phyloP scores from a whole-genome alignment of 1,139 yeast genomes.

The Nadsonia commutata region DNA sequence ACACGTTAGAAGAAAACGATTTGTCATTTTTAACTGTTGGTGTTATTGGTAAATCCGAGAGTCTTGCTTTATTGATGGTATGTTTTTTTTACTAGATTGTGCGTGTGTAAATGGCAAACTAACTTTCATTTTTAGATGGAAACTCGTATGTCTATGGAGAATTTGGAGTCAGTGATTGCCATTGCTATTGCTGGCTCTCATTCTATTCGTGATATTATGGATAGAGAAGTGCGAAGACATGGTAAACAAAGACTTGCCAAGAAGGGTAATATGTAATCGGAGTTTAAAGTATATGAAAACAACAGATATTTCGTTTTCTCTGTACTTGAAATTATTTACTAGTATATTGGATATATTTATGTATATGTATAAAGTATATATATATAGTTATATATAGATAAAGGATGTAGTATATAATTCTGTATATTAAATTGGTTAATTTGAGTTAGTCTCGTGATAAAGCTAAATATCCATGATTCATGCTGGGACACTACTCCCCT shows the following conservation, averaged over 20 bases:
- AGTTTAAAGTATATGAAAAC: too few relatives aligned
- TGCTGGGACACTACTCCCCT: too few relatives aligned
- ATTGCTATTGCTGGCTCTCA: conserved; percentile 86
- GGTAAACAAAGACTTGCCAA: conserved; percentile 36
- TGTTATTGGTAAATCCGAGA: conserved; percentile 68
- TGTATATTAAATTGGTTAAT: not conserved
- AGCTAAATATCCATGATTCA: too few relatives aligned
- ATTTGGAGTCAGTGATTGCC: conserved; percentile 61
- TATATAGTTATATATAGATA: not conserved
- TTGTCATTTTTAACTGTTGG: conserved; percentile 73
- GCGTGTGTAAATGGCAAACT: not conserved
- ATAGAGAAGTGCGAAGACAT: conserved; percentile 60
- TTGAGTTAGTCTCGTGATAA: not conserved
- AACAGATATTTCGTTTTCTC: too few relatives aligned
- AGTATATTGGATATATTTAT: too few relatives aligned
- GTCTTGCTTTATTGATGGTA: conserved; percentile 47
- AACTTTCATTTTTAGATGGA: conserved; percentile 30
- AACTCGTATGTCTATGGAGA: conserved; percentile 73
- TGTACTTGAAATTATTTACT: too few relatives aligned
- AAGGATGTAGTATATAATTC: not conserved
- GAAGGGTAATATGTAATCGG: conserved; percentile 4
- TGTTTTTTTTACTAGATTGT: not conserved
- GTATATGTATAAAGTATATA: not conserved
- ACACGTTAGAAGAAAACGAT: conserved; percentile 69
- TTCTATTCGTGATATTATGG: conserved; percentile 72